Conservation (phyloP, 257 asterid species). For the Catharanthus roseus region DNA sequence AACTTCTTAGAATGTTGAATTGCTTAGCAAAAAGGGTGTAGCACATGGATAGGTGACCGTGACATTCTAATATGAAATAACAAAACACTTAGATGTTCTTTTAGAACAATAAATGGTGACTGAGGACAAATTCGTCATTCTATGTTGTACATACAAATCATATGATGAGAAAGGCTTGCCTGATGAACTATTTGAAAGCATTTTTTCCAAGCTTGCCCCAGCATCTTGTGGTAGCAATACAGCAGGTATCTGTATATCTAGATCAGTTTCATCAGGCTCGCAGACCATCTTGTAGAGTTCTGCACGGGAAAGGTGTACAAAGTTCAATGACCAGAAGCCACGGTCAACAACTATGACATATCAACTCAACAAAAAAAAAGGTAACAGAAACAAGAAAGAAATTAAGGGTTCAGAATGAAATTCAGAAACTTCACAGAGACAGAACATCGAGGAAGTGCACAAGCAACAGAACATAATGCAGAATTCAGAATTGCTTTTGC, state of each 20-base stretch:
- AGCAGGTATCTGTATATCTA: conserved; percentile 73
- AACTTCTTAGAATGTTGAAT: neutral
- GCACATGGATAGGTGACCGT: neutral
- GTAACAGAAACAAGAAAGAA: neutral
- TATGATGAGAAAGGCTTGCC: conserved; percentile 35
- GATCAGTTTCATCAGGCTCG: conserved; percentile 81
- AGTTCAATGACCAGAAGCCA: neutral
- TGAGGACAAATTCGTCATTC: neutral
- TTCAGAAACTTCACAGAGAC: neutral
- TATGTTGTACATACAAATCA: conserved; percentile 1
- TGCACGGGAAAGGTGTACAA: conserved; percentile 26
- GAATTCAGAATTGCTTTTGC: neutral
- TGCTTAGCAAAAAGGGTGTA: neutral
- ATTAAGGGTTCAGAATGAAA: neutral
- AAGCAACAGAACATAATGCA: neutral
- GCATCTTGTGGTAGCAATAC: conserved; percentile 91
- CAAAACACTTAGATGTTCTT: conserved; percentile 1
- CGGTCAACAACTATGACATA: neutral
- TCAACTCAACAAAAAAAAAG: neutral
- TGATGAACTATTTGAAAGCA: conserved; percentile 68
- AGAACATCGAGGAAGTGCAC: neutral
- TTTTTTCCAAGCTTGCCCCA: conserved; percentile 56
- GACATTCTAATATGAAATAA: no score
- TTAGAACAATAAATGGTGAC: conserved; percentile 4
- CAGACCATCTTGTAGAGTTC: conserved; percentile 98